A percentile compares a stretch with the other conserved stretches of the same genome.
Evolutionary conservation across 352 stramenopile genomes (phyloP).

Genomic region (Globisporangium nagaii): DNA sequence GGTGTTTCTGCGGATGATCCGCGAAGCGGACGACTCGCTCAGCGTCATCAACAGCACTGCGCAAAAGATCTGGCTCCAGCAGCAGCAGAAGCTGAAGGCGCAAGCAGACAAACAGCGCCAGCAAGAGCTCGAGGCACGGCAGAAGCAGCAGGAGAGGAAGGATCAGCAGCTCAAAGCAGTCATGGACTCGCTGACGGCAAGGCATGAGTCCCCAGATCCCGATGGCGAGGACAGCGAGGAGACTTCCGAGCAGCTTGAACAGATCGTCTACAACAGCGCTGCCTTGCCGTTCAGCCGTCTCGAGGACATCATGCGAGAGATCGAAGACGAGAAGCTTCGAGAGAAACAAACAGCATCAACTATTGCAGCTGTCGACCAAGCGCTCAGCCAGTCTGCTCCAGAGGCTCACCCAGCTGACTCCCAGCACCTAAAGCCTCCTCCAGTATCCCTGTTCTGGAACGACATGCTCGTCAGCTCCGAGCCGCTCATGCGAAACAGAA

Average conservation of each 20-base stretch:
- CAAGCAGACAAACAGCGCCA: not conserved
- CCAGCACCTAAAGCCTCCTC: not conserved
- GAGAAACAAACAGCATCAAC: constrained; percentile 2
- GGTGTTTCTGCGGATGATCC: constrained; percentile 35
- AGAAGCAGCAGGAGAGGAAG: constrained; percentile 8
- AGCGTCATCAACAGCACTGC: constrained; percentile 59
- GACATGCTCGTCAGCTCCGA: constrained; percentile 9
- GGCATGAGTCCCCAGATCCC: not conserved
- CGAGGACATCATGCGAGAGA: constrained; percentile 46
- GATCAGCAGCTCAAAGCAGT: constrained; percentile 19
- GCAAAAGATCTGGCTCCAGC: constrained; percentile 34
- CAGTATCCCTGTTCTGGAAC: constrained; percentile 1
- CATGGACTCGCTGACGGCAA: constrained; percentile 19
- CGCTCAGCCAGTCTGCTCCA: not conserved
- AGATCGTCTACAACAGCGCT: no score
- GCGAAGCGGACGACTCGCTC: constrained; percentile 64
- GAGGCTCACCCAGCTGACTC: not conserved
- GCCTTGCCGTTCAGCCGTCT: constrained; percentile 13
- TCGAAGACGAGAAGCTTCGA: constrained; percentile 22
- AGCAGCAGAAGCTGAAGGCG: constrained; percentile 28
- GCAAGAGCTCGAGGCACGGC: not conserved
- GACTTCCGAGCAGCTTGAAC: not conserved
- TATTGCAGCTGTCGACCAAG: not conserved
- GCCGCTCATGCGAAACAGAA: not conserved
- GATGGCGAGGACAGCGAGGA: constrained; percentile 5